A percentile compares a stretch with the other conserved stretches of the same genome.
These are phyloP conservation scores for Asterochloris erici DNA, from an alignment of 139 green algal species.

Conservation along the genomic window DNA sequence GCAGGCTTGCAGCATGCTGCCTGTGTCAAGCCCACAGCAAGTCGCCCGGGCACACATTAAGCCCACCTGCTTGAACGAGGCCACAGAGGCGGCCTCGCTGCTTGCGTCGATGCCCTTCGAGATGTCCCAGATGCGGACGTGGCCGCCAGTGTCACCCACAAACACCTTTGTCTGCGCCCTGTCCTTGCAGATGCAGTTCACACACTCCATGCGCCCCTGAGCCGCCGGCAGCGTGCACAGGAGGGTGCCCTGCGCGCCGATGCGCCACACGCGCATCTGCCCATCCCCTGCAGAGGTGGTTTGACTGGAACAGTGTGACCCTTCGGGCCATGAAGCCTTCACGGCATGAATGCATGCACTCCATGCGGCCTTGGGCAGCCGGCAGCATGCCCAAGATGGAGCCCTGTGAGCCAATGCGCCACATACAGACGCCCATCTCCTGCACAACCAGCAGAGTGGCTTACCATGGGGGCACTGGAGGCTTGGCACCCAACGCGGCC, in stretches of 20 bases:
- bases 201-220: constrained; percentile 35
- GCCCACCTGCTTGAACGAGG: constrained; percentile 55
- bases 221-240: constrained; percentile 48
- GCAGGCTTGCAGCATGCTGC: not conserved
- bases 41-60: not conserved
- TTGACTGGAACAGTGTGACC: not conserved
- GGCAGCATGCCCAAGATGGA: not conserved
- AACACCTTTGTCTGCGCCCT: constrained; percentile 32
- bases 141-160: constrained; percentile 60
- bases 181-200: constrained; percentile 32
- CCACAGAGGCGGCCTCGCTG: constrained; percentile 25
- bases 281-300: constrained; percentile 35
- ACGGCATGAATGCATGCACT: not conserved
- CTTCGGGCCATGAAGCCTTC: not conserved
- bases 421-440: not conserved
- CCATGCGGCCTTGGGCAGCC: not conserved
- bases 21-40: not conserved
- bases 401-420: not conserved
- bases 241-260: constrained; percentile 39
- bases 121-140: constrained; percentile 66
- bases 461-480: no score
- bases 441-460: not conserved
- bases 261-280: constrained; percentile 60
- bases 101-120: constrained; percentile 35
- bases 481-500: no score